A percentile compares a stretch with the other conserved stretches of the same genome.
phyloP scores from a whole-genome alignment of 2,329 filamentous ascomycete species.

The Fusarium succisae region DNA sequence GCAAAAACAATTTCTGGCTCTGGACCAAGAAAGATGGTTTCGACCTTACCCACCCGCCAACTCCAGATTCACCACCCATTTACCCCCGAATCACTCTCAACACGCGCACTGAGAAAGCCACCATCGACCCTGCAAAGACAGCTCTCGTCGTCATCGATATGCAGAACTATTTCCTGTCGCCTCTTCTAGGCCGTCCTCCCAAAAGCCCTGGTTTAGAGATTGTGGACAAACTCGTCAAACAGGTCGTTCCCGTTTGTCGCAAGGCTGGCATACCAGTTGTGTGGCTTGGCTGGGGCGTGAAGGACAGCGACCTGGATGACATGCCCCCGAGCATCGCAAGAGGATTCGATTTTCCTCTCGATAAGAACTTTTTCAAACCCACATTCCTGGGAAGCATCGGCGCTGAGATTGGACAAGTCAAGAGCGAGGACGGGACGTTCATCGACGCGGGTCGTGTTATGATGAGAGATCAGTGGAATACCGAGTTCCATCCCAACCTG shows the following conservation, averaged over 20 bases:
- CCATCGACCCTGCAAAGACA: neutral
- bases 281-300: neutral
- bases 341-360: neutral
- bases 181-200: accelerated
- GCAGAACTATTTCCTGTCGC: neutral
- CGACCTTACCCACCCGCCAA: accelerated
- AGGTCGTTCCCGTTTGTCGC: neutral
- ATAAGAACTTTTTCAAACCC: neutral
- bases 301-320: accelerated
- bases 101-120: neutral
- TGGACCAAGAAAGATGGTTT: neutral
- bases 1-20: neutral
- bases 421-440: accelerated
- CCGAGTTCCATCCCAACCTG: neutral
- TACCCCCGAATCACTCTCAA: neutral
- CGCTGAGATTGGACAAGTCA: accelerated
- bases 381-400: neutral
- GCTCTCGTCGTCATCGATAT: neutral
- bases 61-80: accelerated
- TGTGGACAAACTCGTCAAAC: neutral
- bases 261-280: neutral
- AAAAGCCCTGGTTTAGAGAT: accelerated
- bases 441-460: neutral
- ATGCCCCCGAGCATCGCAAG: neutral
- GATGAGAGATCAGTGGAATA: neutral